Evolutionary conservation across 768 basidiomycete species (phyloP), one percentile per base, ranked within the genome.

Genomic region (Rhizopogon roseolus): DNA sequence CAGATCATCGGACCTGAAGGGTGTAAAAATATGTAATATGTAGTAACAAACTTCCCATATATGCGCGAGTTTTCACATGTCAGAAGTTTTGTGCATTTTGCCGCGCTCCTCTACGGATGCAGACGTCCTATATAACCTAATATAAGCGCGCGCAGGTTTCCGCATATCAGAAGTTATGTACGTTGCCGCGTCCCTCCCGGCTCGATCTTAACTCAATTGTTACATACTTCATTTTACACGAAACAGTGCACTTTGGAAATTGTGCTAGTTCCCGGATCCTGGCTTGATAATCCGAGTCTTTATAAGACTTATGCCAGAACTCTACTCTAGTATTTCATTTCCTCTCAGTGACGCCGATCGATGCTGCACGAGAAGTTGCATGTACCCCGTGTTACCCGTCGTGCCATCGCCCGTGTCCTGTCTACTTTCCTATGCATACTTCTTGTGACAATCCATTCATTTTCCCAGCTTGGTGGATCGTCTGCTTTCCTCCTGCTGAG

Each of bases 341-440:
- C 39, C 19, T 10, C 44, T 11, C 22, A 22, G 22, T 22, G 27
- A 29, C 37, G n/a, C n/a, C n/a, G 16, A 19, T 28, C 16, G 39
- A 38, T 50, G 40, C 4, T 50, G 53, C 40, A 40, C 22, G 16
- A 19, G 3, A 22, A 22, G 40, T 39, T 43, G 2, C n/a, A 14
- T 17, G 22, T 34, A 16, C 41, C 17, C 52, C 34, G 13, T 36
- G 5, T 36, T 36, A 11, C 41, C 29, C 22, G 71, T 53, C 70
- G 73, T 6, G 66, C 71, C 10, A 57, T 73, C 27, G 76, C 77
- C 10, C 65, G 76, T 2, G 50, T 77, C n/a, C 61, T 75, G 17
- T 78, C 78, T 14, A 76, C 78, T 17, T 58, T 76, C 22, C 60
- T 78, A 11, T 79, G 77, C 57, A 65, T 67, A 19, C 46, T 72